Evolutionary conservation across 768 basidiomycete species (phyloP), one percentile per base, ranked within the genome.

Genomic region (Leccinum aurantiacum): DNA sequence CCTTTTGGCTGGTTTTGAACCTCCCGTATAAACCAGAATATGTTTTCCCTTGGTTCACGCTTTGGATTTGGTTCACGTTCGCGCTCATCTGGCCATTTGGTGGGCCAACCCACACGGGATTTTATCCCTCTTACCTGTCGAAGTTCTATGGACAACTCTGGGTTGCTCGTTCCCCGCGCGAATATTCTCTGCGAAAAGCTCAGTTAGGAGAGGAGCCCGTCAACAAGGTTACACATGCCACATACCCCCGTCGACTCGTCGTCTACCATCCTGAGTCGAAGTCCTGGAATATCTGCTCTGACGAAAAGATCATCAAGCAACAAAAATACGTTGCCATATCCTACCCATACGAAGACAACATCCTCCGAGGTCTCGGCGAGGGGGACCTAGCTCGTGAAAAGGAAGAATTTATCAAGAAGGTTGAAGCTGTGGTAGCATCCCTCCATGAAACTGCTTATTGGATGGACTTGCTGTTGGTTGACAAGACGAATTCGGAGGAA

Each of bases 111-210:
- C 10, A 60, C 33, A 66, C 59, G 1, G 56, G 49, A 15, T 11
- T 44, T 15, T 70, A 68, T 49, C 57, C 56, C 1, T 13, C 64
- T 24, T 70, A 71, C 41, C 48, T 64, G 46, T 59, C 67, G n/a
- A 63, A 24, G 52, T 69, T 64, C 37, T 38, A 63, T 17, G 62
- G 69, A 1, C 69, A 71, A 1, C 64, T 73, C 19, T 72, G 69
- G 71, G 51, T 37, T 29, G 31, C 69, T 57, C 62, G 69, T 52
- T 66, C 67, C 6, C 60, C 67, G 46, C 57, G 46, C 46, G 71
- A 72, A 27, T 59, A 63, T 50, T 66, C 68, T 51, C 38, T 68
- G 15, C 69, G 66, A 13, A 29, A 1, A 6, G 55, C 27, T 25
- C 24, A 22, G 27, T 9, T 46, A 19, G 65, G 50, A 31, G 44